Percentiles rank a stretch among this genome's conserved stretches.
These are phyloP conservation scores for Apiotrichum montevideense DNA, from an alignment of 1,284 basidiomycete genomes.

Conservation along the genomic window DNA sequence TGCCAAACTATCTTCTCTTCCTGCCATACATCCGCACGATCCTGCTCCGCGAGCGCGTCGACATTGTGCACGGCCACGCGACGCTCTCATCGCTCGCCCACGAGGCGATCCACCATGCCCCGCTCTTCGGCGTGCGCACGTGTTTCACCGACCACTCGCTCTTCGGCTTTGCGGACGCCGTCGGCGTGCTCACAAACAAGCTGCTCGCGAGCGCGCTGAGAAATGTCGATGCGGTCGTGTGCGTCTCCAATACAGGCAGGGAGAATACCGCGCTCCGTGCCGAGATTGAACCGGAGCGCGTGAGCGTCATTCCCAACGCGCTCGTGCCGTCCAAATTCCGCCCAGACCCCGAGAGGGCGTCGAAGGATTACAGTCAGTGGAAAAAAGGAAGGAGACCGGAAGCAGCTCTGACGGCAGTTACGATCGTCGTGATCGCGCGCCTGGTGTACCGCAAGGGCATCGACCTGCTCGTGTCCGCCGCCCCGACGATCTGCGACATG, in stretches of 20 bases:
- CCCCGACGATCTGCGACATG: slow-evolving; percentile 76
- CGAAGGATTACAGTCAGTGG: slow-evolving; percentile 59
- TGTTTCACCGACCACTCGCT: slow-evolving; percentile 97
- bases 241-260: slow-evolving; percentile 92
- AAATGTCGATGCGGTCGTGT: slow-evolving; percentile 89
- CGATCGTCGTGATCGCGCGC: slow-evolving; percentile 86
- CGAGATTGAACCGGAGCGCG: slow-evolving; percentile 61
- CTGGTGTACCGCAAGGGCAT: slow-evolving; percentile 95
- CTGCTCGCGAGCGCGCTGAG: slow-evolving; percentile 76
- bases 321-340: slow-evolving; percentile 81
- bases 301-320: slow-evolving; percentile 92
- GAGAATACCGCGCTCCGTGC: slow-evolving; percentile 94
- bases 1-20: slow-evolving; percentile 90
- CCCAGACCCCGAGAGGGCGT: slow-evolving; percentile 53
- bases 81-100: slow-evolving; percentile 83
- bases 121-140: slow-evolving; percentile 63
- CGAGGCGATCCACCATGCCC: slow-evolving; percentile 84
- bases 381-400: not conserved
- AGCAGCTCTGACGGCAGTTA: slow-evolving; percentile 56
- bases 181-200: slow-evolving; percentile 95
- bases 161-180: slow-evolving; percentile 93
- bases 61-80: slow-evolving; percentile 88
- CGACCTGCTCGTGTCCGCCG: slow-evolving; percentile 85
- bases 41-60: slow-evolving; percentile 75
- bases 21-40: slow-evolving; percentile 87